These are phyloP conservation scores for Chrysanthemum seticuspe DNA, from an alignment of 129 eudicot genomes.

Conservation along the genomic window DNA sequence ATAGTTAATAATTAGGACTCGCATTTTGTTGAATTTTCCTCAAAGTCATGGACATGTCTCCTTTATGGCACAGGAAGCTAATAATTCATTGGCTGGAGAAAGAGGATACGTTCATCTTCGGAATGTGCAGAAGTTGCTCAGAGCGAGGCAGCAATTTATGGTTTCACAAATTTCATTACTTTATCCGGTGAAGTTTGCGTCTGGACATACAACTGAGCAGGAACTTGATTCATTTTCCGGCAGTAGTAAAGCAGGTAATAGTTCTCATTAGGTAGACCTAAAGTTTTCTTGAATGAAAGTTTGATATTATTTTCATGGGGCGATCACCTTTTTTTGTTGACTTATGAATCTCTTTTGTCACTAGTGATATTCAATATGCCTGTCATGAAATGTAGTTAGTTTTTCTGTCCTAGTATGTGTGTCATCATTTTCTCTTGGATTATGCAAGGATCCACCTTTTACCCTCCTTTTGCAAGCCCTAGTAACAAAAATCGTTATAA, in stretches of 20 bases:
- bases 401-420: background rate
- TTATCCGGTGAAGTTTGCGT: constrained; percentile 80
- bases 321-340: constrained; percentile 3
- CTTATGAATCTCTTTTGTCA: constrained; percentile 3
- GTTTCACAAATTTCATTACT: constrained; percentile 78
- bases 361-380: too few species aligned
- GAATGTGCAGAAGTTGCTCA: constrained; percentile 62
- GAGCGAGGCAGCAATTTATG: constrained; percentile 81
- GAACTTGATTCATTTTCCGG: constrained; percentile 82
- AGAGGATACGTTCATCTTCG: constrained; percentile 58
- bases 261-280: constrained; percentile 3
- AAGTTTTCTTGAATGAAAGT: too few species aligned
- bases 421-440: background rate
- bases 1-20: background rate
- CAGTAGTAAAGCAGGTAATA: constrained; percentile 58
- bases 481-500: background rate
- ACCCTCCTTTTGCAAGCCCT: background rate
- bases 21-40: background rate
- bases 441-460: background rate
- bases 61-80: constrained; percentile 54
- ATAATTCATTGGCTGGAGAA: constrained; percentile 72
- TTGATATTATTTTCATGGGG: constrained; percentile 6
- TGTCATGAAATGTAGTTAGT: background rate
- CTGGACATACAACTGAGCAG: constrained; percentile 65
- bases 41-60: background rate